Evolutionary conservation across 768 basidiomycete species (phyloP), one percentile per base, ranked within the genome.

Genomic region (Arthromyces matolae): DNA sequence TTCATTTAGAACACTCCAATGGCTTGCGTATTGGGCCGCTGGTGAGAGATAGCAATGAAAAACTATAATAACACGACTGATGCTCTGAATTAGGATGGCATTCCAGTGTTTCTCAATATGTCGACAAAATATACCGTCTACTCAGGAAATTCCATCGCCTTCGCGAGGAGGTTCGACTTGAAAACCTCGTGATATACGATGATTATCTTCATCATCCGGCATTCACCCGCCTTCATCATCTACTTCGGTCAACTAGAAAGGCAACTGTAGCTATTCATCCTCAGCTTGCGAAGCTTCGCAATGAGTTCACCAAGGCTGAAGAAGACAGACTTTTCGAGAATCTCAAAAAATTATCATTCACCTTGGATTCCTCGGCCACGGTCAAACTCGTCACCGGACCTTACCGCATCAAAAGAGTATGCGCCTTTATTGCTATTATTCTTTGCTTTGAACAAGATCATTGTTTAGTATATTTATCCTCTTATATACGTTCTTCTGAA

Each of bases 21-120:
- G 45, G 45, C 8, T 46, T 19, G 34, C 44, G 8, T 45, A 45
- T 28, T 45, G 44, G 44, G 44, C 43, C 6, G 24, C 24, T 27
- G 44, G 44, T 37, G 24, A n/a, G 3, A 36, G 13, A 12, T 20
- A 27, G 6, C 4, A 13, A 37, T 20, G 24, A 2, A 14, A 8
- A 14, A 2, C 29, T 9, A 8, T 18, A 14, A 3, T 16, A 3
- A 18, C 12, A 22, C 38, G 19, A 45, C 5, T 28, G 19, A 10
- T 18, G 9, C 4, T 28, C 8, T 0, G 13, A 19, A 29, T 12
- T 36, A 45, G 44, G 44, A 6, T 45, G 44, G 44, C 27, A 37
- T 13, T 45, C 44, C 4, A 45, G 44, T 7, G 29, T 37, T 10
- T 45, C 35, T 4, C 28, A 18, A 3, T 45, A 45, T 27, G 19